phyloP scores from a whole-genome alignment of 495 filamentous ascomycete species.

The Aspergillus hancockii region DNA sequence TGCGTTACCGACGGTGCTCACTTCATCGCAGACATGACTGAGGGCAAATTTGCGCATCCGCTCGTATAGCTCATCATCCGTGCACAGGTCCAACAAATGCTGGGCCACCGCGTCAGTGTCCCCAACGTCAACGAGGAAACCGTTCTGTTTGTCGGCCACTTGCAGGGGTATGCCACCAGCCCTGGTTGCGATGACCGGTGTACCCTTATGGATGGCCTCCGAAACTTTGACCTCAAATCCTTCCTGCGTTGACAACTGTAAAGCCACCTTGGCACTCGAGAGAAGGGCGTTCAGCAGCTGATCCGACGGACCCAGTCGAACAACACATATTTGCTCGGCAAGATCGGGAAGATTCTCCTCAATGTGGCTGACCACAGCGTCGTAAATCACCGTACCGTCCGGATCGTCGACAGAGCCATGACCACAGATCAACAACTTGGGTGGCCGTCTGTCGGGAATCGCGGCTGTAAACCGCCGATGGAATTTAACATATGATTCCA shows the following conservation, averaged over 20 bases:
- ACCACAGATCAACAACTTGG: slow-evolving; percentile 76
- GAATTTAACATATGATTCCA: slow-evolving; percentile 77
- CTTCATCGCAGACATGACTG: slow-evolving; percentile 74
- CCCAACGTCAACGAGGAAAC: slow-evolving; percentile 73
- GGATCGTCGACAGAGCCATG: slow-evolving; percentile 88
- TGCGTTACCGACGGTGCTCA: slow-evolving; percentile 79
- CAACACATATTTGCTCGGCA: slow-evolving; percentile 65
- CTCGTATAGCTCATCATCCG: slow-evolving; percentile 61
- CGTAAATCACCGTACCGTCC: slow-evolving; percentile 72
- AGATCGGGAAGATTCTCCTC: slow-evolving; percentile 55
- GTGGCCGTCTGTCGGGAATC: slow-evolving; percentile 47
- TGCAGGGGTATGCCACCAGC: slow-evolving; percentile 85
- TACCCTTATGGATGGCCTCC: slow-evolving; percentile 82
- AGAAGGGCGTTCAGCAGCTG: slow-evolving; percentile 82
- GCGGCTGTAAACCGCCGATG: slow-evolving; percentile 55
- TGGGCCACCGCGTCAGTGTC: slow-evolving; percentile 72
- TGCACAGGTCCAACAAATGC: slow-evolving; percentile 70
- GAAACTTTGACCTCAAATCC: slow-evolving; percentile 92
- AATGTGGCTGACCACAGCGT: slow-evolving; percentile 66
- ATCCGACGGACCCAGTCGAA: slow-evolving; percentile 76
- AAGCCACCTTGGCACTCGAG: slow-evolving; percentile 67
- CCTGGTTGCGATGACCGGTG: slow-evolving; percentile 75
- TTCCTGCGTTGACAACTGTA: slow-evolving; percentile 82
- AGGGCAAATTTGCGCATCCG: slow-evolving; percentile 68
- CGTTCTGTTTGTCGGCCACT: slow-evolving; percentile 70